These are phyloP conservation scores for Epichloe amarillans DNA, from an alignment of 2,329 filamentous ascomycete genomes.

Conservation along the genomic window DNA sequence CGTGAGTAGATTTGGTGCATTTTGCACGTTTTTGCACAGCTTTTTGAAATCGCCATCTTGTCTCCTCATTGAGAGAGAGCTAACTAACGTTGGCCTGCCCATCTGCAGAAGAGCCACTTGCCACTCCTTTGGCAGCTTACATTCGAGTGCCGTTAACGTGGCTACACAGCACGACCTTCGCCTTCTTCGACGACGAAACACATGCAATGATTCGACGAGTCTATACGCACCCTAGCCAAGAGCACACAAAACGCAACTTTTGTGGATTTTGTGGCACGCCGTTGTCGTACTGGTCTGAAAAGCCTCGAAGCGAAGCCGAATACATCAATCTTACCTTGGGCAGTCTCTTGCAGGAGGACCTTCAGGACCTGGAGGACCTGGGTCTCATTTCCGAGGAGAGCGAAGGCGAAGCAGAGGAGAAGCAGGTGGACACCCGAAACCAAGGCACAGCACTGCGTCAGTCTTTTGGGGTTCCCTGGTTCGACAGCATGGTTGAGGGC, in stretches of 20 bases:
- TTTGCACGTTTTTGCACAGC: not conserved
- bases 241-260: constrained; percentile 58
- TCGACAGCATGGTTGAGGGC: constrained; percentile 67
- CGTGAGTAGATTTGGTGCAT: constrained; percentile 42
- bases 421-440: not conserved
- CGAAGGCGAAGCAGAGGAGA: constrained; percentile 16
- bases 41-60: not conserved
- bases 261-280: constrained; percentile 88
- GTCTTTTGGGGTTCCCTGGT: constrained; percentile 70
- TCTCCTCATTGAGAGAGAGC: not conserved
- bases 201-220: constrained; percentile 50
- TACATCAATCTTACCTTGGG: constrained; percentile 75
- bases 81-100: not conserved
- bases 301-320: constrained; percentile 54
- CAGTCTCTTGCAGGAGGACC: constrained; percentile 56
- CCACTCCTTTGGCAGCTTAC: constrained; percentile 64
- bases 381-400: constrained; percentile 48
- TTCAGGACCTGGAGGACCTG: constrained; percentile 60
- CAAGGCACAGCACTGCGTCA: constrained; percentile 28
- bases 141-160: constrained; percentile 69
- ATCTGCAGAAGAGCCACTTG: constrained; percentile 46
- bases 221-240: constrained; percentile 47
- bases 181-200: constrained; percentile 69
- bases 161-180: constrained; percentile 64
- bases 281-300: constrained; percentile 71